Evolutionary conservation across 2,329 filamentous ascomycete genomes (phyloP).

Genomic region (Apiospora aurea): DNA sequence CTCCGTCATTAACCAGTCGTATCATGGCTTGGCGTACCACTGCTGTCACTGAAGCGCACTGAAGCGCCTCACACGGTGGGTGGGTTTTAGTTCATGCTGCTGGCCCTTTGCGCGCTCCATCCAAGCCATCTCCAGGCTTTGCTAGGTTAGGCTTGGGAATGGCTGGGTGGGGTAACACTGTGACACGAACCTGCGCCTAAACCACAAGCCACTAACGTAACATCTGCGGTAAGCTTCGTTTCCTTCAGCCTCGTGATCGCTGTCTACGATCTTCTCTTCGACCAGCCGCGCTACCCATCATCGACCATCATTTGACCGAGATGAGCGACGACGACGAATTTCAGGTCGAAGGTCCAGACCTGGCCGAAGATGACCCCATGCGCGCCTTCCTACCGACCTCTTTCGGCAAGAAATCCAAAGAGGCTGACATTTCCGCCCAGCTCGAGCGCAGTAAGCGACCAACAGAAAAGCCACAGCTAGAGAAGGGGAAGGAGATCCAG

Average conservation of each 20-base stretch:
- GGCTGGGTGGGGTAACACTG: not conserved
- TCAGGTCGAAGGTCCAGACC: conserved; percentile 60
- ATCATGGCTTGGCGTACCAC: conserved; percentile 11
- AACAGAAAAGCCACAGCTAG: conserved; percentile 42
- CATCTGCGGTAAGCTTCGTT: not conserved
- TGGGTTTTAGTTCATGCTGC: not conserved
- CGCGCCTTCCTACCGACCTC: conserved; percentile 79
- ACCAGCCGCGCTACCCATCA: conserved; percentile 25
- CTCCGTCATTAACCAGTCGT: conserved; percentile 3
- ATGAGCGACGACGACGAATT: conserved; percentile 70
- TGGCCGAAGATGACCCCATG: conserved; percentile 72
- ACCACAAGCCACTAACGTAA: not conserved
- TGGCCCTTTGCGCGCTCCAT: not conserved
- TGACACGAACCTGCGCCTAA: not conserved
- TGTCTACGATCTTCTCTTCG: not conserved
- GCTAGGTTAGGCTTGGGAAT: not conserved
- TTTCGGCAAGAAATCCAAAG: conserved; percentile 83
- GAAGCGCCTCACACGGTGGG: not conserved
- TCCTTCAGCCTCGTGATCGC: conserved; percentile 5
- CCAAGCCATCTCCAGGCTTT: not conserved
- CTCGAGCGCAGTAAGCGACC: conserved; percentile 79
- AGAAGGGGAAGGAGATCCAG: conserved; percentile 34
- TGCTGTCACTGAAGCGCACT: conserved; percentile 13
- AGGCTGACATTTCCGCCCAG: conserved; percentile 78
- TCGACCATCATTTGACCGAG: conserved; percentile 27